Base-by-base conservation (phyloP, 805 yeast genomes). In the Wickerhamomyces hampshirensis region DNA sequence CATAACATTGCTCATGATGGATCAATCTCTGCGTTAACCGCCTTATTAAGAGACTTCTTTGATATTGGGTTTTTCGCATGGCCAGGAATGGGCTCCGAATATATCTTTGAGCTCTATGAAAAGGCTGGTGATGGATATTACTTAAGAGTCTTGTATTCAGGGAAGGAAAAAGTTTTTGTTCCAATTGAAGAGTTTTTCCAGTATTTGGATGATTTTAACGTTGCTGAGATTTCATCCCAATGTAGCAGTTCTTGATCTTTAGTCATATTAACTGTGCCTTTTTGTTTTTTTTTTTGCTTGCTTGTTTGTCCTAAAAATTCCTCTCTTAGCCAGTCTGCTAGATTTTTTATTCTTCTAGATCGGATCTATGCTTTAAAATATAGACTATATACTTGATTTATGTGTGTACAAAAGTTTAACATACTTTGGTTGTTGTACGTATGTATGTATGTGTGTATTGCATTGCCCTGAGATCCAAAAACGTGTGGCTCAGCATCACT, bases 31-130 rank as follows among this genome's bases (percentile, higher is more conserved):
- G 60, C 56, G 5, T 42, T 60, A 28, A 49, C 64, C 10, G 64
- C 65, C 1, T 56, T 65, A 18, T 52, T 67, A 15, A 62, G 63
- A 21, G 53, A 51, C 11, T 51, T 44, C 23, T 26, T 35, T 5
- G 42, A 44, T 12, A 47, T 62, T 17, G 47, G 48, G 13, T 39
- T 40, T 15, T 56, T 67, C 39, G 56, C 68, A 44, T 67, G 73
- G 73, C 73, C 73, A 11, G 73, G 71, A 6, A 66, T 67, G 71
- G 73, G 71, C n/a, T 44, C 71, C 18, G 67, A 67, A 34, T 48
- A 63, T 23, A 59, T 60, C 2, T 59, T 66, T 40, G 71, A 67
- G 44, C 38, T 67, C 6, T 67, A 66, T 55, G 51, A 58, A 27
- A 46, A 40, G 6, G 33, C 34, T 12, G 48, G 47, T 28, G 40